Evolutionary conservation across 129 eudicot genomes (phyloP).

Genomic region (Scalesia atractyloides): DNA sequence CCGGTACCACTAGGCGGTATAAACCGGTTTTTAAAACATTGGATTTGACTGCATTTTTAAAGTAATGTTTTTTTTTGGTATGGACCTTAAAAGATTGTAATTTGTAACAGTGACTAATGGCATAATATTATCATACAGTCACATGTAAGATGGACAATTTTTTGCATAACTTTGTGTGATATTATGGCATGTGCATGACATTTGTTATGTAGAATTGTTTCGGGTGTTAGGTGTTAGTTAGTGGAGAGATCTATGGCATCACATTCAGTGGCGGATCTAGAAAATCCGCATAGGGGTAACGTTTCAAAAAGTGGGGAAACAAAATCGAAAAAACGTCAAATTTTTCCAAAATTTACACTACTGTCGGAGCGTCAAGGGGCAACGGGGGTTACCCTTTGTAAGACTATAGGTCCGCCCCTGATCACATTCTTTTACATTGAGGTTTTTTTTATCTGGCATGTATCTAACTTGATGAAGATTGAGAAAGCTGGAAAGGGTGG

Average conservation of each 20-base stretch:
- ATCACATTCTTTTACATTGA: background rate
- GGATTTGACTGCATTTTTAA: background rate
- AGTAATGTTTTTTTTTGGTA: background rate
- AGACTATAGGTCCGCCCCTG: too few relatives aligned
- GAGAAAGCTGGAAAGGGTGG: slow-evolving; percentile 9
- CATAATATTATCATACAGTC: slow-evolving; percentile 1
- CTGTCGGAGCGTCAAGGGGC: too few relatives aligned
- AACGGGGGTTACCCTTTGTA: too few relatives aligned
- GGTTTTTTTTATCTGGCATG: slow-evolving; percentile 9
- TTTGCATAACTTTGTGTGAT: slow-evolving; percentile 3
- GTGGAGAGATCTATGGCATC: slow-evolving; percentile 1
- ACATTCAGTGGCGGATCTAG: too few relatives aligned
- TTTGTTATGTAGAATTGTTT: background rate
- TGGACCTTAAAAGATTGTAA: background rate
- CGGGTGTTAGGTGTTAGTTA: slow-evolving; percentile 11
- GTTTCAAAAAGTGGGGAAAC: too few relatives aligned
- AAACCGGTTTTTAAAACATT: too few relatives aligned
- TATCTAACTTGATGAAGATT: slow-evolving; percentile 7
- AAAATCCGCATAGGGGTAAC: too few relatives aligned
- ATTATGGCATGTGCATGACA: slow-evolving; percentile 19
- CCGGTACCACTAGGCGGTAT: too few relatives aligned
- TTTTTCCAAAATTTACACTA: too few relatives aligned
- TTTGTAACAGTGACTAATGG: background rate
- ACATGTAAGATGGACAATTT: slow-evolving; percentile 14
- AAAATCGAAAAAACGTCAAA: too few relatives aligned